Conservation (phyloP, 2,329 filamentous ascomycete species). For the Aspergillus transmontanensis region DNA sequence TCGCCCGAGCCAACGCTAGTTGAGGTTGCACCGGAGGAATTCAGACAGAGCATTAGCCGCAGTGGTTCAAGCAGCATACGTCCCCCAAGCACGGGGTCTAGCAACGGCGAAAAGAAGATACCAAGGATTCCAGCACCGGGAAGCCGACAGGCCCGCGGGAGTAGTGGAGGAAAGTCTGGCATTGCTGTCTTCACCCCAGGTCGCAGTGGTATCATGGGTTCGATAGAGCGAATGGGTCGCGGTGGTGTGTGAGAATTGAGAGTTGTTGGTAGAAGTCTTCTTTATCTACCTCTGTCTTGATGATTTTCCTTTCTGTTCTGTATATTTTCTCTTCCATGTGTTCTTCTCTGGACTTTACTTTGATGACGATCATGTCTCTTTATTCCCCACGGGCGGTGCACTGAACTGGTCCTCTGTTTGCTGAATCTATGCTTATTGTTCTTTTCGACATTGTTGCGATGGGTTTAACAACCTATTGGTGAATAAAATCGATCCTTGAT, state of each 20-base stretch:
- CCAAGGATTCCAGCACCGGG: conserved; percentile 34
- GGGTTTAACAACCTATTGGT: not conserved
- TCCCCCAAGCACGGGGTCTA: conserved; percentile 28
- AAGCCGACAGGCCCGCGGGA: conserved; percentile 34
- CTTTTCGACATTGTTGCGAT: not conserved
- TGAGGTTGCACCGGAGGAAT: conserved; percentile 22
- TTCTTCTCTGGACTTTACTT: not conserved
- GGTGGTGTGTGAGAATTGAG: conserved; percentile 24
- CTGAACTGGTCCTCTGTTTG: not conserved
- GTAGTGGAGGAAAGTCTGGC: conserved; percentile 40
- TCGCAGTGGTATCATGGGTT: conserved; percentile 77
- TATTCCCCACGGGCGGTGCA: not conserved
- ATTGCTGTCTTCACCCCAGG: conserved; percentile 43
- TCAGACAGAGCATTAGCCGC: conserved; percentile 28
- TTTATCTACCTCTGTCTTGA: not conserved
- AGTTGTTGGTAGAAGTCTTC: not conserved
- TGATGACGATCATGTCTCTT: conserved; percentile 1
- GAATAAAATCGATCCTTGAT: not conserved
- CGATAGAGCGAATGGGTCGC: conserved; percentile 84
- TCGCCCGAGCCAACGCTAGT: conserved; percentile 14
- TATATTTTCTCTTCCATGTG: not conserved
- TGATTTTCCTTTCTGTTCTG: not conserved
- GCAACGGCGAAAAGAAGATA: conserved; percentile 31
- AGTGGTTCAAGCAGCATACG: conserved; percentile 35
- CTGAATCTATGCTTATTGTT: not conserved